A percentile compares a stretch with the other conserved stretches of the same genome.
Evolutionary conservation across 2,329 filamentous ascomycete species (phyloP).

Genomic region (Penicillium sp.): DNA sequence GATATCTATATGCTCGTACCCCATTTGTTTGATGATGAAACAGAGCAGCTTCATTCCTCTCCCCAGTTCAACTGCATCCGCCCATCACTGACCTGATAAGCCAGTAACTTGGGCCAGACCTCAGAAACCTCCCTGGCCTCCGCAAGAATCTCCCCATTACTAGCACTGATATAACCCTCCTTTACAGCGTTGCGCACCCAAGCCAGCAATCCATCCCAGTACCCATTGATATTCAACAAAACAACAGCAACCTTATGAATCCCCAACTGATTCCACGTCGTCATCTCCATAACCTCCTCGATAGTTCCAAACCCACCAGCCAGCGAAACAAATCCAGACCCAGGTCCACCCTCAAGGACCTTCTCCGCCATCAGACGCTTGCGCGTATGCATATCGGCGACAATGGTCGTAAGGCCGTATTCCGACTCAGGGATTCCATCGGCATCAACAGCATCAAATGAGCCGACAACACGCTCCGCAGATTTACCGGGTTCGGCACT

Average conservation of each 20-base stretch:
- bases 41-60: conserved; percentile 50
- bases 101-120: conserved; percentile 66
- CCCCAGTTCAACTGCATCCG: conserved; percentile 83
- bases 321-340: conserved; percentile 85
- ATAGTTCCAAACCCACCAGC: conserved; percentile 90
- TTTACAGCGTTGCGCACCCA: conserved; percentile 78
- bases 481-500: conserved; percentile 52
- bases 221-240: conserved; percentile 82
- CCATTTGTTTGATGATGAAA: neutral
- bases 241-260: conserved; percentile 82
- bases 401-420: conserved; percentile 84
- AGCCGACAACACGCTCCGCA: conserved; percentile 58
- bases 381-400: conserved; percentile 92
- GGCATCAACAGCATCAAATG: conserved; percentile 40
- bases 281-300: conserved; percentile 95
- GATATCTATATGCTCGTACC: neutral
- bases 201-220: conserved; percentile 81
- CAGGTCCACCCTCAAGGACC: conserved; percentile 76
- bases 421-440: conserved; percentile 39
- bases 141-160: conserved; percentile 73
- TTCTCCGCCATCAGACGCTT: conserved; percentile 92
- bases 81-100: conserved; percentile 74
- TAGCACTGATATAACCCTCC: conserved; percentile 71
- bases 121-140: conserved; percentile 72
- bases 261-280: conserved; percentile 91